Evolutionary conservation across 139 green algal species (phyloP).

Genomic region (Nannochloris sp.): DNA sequence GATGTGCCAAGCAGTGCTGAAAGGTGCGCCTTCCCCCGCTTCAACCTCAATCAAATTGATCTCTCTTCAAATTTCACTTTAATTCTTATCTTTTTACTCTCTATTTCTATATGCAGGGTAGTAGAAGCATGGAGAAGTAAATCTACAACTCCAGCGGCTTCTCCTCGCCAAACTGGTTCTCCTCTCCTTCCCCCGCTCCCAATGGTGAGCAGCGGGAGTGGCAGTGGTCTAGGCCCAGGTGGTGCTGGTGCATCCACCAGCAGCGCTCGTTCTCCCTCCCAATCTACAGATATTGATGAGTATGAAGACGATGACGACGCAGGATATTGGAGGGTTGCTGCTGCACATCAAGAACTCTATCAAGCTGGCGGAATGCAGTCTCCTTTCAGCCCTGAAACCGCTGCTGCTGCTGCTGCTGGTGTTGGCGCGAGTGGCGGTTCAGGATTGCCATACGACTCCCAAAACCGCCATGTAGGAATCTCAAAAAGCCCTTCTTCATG

Average conservation of each 20-base stretch:
- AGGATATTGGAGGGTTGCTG: slow-evolving; percentile 44
- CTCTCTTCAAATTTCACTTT: too few relatives aligned
- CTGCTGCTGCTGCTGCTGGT: too few relatives aligned
- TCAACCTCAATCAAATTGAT: too few relatives aligned
- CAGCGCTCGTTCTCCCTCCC: neutral
- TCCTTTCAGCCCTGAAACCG: too few relatives aligned
- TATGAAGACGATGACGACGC: slow-evolving; percentile 65
- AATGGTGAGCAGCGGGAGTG: neutral
- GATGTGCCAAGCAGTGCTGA: slow-evolving; percentile 7
- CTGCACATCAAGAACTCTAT: slow-evolving; percentile 31
- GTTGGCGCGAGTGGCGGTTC: too few relatives aligned
- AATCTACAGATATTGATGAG: slow-evolving; percentile 44
- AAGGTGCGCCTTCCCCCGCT: neutral
- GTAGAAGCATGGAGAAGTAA: slow-evolving; percentile 30
- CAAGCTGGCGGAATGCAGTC: too few relatives aligned
- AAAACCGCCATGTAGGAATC: too few relatives aligned
- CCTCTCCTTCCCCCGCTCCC: neutral
- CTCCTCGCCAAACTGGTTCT: slow-evolving; percentile 3
- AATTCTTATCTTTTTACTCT: neutral
- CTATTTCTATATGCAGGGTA: neutral
- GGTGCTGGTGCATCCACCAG: neutral
- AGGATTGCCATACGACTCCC: too few relatives aligned
- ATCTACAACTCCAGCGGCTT: slow-evolving; percentile 18
- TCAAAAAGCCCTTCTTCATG: neutral
- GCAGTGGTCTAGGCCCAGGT: neutral